Base-by-base conservation (phyloP, 2,329 filamentous ascomycete species). In the Fusarium musae region DNA sequence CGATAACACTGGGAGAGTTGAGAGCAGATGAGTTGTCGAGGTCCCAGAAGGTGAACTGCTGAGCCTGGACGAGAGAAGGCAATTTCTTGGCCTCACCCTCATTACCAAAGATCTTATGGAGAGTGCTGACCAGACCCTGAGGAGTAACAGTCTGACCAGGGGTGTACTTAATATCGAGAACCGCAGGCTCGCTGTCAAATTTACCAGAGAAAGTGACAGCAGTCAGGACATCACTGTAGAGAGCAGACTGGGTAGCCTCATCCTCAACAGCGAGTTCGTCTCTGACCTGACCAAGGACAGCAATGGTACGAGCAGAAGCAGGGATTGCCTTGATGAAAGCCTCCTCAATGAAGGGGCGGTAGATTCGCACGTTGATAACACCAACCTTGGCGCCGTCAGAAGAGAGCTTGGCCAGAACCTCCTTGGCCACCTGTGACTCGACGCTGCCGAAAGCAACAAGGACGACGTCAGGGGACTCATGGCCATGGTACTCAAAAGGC, bases 21-120 rank as follows among this genome's bases (percentile, higher is more conserved):
- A 88, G 87, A 58, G 92, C 88, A 3, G 86, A 83, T 34, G 95
- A 95, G 81, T 91, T 89, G 79, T 97, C 96, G 44, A 93, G 81
- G 76, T 98, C 93, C 95, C 95, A 98, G 88, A 99, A 98, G 17
- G 92, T 92, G 85, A 96, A 98, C 83, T 98, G 93, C 81, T 93
- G 89, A 26, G 91, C 90, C 74, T 90, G 85, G 61, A 91, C 82
- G 52, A 86, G 81, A n/a, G 70, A 85, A 64, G 76, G 81, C 69
- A 80, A 80, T 63, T 81, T 78, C 63, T 83, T 83, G 30, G 82
- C 79, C 54, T 84, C 82, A 59, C 83, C 88, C 76, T 92, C 92
- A 76, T 90, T 89, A 79, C 81, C 83, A 65, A 85, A 82, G 70
- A 88, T 81, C 74, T 84, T 83, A 81, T 87, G 78, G 76, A 92